A percentile compares a stretch with the other conserved stretches of the same genome.
phyloP scores from a whole-genome alignment of 495 filamentous ascomycete species.

The Terfezia boudieri region DNA sequence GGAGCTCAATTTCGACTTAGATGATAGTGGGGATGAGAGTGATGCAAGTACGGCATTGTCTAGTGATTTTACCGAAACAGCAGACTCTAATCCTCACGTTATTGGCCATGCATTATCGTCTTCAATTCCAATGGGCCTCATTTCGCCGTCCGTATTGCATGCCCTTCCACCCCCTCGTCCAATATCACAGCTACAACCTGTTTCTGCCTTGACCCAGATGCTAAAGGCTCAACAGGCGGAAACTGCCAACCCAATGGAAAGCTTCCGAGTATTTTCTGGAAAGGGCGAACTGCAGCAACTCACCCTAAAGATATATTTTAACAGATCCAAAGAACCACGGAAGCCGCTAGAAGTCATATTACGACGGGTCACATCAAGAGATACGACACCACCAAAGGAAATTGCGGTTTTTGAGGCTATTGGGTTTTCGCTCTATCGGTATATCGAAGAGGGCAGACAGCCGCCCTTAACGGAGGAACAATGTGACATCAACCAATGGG shows the following conservation, averaged over 20 bases:
- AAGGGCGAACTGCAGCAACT: slow-evolving; percentile 65
- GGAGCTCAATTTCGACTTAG: slow-evolving; percentile 23
- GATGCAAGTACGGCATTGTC: slow-evolving; percentile 37
- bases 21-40: slow-evolving; percentile 40
- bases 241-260: slow-evolving; percentile 61
- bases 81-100: slow-evolving; percentile 27
- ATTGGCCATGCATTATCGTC: slow-evolving; percentile 16
- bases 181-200: slow-evolving; percentile 57
- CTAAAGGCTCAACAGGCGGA: slow-evolving; percentile 62
- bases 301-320: slow-evolving; percentile 66
- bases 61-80: slow-evolving; percentile 45
- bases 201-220: slow-evolving; percentile 30
- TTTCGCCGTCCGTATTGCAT: slow-evolving; percentile 37
- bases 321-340: slow-evolving; percentile 25
- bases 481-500: slow-evolving; percentile 78
- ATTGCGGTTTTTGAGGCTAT: slow-evolving; percentile 81
- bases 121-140: slow-evolving; percentile 1
- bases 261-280: slow-evolving; percentile 66
- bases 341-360: slow-evolving; percentile 31
- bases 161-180: slow-evolving; percentile 83
- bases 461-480: slow-evolving; percentile 46
- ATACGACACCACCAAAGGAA: slow-evolving; percentile 28
- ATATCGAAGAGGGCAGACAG: slow-evolving; percentile 55
- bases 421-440: slow-evolving; percentile 69
- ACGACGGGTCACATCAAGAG: slow-evolving; percentile 27